Evolutionary conservation across 768 basidiomycete genomes (phyloP).

Genomic region (Lentinula sp.): DNA sequence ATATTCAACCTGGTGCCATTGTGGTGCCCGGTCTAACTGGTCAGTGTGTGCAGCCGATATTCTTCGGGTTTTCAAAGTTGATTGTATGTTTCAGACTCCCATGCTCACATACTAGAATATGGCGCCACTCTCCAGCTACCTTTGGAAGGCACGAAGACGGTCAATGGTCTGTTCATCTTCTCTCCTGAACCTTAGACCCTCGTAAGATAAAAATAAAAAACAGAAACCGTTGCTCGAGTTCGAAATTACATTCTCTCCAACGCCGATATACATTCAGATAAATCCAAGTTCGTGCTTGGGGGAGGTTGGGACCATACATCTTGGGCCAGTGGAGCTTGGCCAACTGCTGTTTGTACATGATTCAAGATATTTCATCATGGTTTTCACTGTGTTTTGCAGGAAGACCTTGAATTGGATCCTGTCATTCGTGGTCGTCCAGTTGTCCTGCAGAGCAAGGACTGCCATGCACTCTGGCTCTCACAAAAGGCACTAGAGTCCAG

Average conservation of each 20-base stretch:
- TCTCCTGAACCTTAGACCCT: not conserved
- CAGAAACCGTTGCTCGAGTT: constrained; percentile 62
- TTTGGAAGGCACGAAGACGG: constrained; percentile 54
- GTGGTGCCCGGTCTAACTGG: constrained; percentile 71
- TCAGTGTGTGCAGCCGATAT: constrained; percentile 23
- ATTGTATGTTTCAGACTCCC: constrained; percentile 50
- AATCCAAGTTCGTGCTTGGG: constrained; percentile 61
- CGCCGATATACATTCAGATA: constrained; percentile 51
- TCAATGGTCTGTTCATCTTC: constrained; percentile 37
- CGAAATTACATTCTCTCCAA: constrained; percentile 53
- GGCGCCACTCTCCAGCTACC: constrained; percentile 61
- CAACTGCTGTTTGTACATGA: constrained; percentile 51
- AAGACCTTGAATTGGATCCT: constrained; percentile 66
- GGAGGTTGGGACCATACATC: constrained; percentile 91
- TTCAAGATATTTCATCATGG: not conserved
- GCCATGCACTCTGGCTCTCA: constrained; percentile 87
- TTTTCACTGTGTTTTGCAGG: constrained; percentile 30
- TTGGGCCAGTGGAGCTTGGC: constrained; percentile 58
- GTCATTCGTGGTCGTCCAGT: constrained; percentile 65
- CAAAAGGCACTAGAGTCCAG: constrained; percentile 50
- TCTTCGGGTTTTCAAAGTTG: too few species aligned
- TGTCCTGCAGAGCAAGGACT: constrained; percentile 79
- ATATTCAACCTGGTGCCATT: constrained; percentile 49
- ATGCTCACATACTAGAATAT: constrained; percentile 75
- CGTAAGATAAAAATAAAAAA: not conserved